Evolutionary conservation across 176 grass and related monocot species (phyloP).

Genomic region (Phyllostachys edulis): DNA sequence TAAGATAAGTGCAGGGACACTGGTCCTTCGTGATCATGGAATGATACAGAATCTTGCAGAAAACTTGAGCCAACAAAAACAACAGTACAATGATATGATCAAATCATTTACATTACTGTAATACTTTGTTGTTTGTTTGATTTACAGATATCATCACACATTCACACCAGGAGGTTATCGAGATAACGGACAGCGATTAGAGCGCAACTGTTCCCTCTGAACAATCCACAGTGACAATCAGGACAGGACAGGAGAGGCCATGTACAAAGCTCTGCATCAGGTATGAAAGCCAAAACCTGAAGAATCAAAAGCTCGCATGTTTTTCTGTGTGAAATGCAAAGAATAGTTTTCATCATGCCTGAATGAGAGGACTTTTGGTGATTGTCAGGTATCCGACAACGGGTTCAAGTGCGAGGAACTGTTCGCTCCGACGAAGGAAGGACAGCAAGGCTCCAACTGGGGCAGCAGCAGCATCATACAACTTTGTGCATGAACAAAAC

Average conservation of each 20-base stretch:
- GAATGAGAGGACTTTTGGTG: slow-evolving; percentile 30
- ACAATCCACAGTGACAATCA: background rate
- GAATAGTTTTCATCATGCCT: slow-evolving; percentile 28
- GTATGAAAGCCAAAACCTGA: background rate
- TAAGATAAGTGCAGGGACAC: slow-evolving; percentile 35
- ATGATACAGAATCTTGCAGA: slow-evolving; percentile 38
- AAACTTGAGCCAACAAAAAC: slow-evolving; percentile 31
- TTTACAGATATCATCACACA: background rate
- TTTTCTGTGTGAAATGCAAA: slow-evolving; percentile 14
- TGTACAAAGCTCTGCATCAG: slow-evolving; percentile 7
- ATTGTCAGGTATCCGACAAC: slow-evolving; percentile 29
- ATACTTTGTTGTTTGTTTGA: background rate
- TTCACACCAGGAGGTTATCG: background rate
- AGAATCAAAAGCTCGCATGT: background rate
- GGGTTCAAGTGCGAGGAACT: background rate
- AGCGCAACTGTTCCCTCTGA: background rate
- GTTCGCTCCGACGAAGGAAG: slow-evolving; percentile 9
- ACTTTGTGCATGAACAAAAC: slow-evolving; percentile 24
- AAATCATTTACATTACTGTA: background rate
- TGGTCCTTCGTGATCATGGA: slow-evolving; percentile 15
- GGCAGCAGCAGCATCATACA: background rate
- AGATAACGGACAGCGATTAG: background rate
- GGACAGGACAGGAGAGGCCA: slow-evolving; percentile 2
- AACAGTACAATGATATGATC: slow-evolving; percentile 20
- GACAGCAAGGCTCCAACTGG: background rate